phyloP scores from a whole-genome alignment of 2,329 filamentous ascomycete genomes.

The Trichoderma oligosporum region DNA sequence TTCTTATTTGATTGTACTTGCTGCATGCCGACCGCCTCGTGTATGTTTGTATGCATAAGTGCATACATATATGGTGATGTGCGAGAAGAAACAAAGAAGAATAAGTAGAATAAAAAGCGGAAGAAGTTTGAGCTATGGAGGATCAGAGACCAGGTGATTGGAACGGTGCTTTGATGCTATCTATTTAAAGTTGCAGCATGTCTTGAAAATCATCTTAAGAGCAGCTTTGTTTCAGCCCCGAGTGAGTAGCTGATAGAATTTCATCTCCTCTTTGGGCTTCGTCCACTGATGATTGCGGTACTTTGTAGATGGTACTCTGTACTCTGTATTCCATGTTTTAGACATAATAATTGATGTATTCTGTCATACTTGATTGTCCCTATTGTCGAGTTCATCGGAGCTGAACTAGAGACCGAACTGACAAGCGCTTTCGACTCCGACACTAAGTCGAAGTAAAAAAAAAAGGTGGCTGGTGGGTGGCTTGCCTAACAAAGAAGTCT shows the following conservation, averaged over 20 bases:
- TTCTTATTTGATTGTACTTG: neutral
- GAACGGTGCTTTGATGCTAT: neutral
- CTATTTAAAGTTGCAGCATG: conserved; percentile 1
- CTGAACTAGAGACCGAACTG: too few relatives aligned
- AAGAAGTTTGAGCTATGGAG: neutral
- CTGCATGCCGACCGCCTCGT: conserved; percentile 15
- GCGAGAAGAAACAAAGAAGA: neutral
- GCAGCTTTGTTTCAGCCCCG: too few relatives aligned
- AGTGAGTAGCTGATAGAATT: too few relatives aligned
- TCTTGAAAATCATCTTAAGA: neutral
- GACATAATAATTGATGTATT: too few relatives aligned
- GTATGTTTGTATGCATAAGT: neutral
- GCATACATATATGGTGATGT: conserved; percentile 5
- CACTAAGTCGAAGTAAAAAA: neutral
- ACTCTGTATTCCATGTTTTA: too few relatives aligned
- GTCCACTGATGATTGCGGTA: too few relatives aligned
- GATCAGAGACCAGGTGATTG: neutral
- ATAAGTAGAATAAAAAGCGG: neutral
- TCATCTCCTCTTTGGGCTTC: too few relatives aligned
- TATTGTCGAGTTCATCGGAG: too few relatives aligned
- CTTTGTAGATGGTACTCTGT: too few relatives aligned
- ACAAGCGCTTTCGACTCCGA: neutral
- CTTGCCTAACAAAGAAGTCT: neutral
- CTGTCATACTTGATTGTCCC: too few relatives aligned
- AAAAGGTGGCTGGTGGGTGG: conserved; percentile 16